Evolutionary conservation across 257 asterid species (phyloP), one percentile per base, ranked within the genome.

Genomic region (Solanum chmielewskii): DNA sequence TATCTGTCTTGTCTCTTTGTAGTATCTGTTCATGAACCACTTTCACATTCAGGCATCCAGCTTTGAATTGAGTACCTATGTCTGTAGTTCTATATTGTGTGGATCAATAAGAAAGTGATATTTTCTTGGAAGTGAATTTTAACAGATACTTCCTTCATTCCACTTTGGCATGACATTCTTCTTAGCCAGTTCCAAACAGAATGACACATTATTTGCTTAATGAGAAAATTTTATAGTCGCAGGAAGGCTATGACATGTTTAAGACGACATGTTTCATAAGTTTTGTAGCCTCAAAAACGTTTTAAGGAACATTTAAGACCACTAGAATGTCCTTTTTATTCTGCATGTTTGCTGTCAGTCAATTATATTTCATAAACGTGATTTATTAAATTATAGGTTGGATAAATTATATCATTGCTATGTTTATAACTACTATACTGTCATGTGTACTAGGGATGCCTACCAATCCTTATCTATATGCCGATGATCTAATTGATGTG

Each of bases 361-460:
- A 11, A 21, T 49, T 31, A 81, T 81, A 31, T 31, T 16, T 81
- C 85, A 49, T 81, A 29, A 81, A 81, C 83, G 71, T 78, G 23
- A 33, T 81, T 27, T 81, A 31, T 81, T 47, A 70, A 31, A 81
- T 81, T 49, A 29, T 29, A 31, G 70, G 45, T 81, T 81, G 85
- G 44, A 29, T 49, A 18, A 66, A 29, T 18, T 81, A 49, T 81
- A 49, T 81, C 45, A 29, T 12, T 29, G 7, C 37, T 49, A 76
- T 76, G 59, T 80, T 81, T 20, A 49, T 81, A 52, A 49, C 20
- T 81, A 13, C 68, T 71, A 41, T 35, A 88, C 70, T 86, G 74
- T 52, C 66, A 44, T 89, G 80, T 91, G 39, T 66, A 78, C 70
- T 94, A 96, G 99, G 98, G 91, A 97, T 94, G 96, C 99, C 99